A percentile compares a stretch with the other conserved stretches of the same genome.
phyloP scores from a whole-genome alignment of 805 yeast species.

The Millerago galiae region DNA sequence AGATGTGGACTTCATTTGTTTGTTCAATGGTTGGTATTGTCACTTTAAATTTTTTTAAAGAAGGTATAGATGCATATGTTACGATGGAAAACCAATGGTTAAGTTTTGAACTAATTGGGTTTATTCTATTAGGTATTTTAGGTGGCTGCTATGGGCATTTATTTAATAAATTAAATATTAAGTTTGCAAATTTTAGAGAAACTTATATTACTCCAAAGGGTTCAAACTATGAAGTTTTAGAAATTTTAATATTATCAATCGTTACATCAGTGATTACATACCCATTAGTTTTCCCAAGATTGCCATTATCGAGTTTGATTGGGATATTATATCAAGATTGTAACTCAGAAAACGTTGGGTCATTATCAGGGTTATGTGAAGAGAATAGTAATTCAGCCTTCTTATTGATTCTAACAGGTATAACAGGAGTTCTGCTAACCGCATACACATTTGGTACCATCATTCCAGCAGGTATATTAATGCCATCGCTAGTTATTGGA shows the following conservation, averaged over 20 bases:
- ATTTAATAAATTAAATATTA: constrained; percentile 43
- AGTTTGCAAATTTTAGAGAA: constrained; percentile 32
- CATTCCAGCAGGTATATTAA: constrained; percentile 62
- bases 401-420: constrained; percentile 15
- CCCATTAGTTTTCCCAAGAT: constrained; percentile 45
- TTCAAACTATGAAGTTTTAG: constrained; percentile 34
- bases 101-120: constrained; percentile 63
- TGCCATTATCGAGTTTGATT: constrained; percentile 51
- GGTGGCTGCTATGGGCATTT: constrained; percentile 65
- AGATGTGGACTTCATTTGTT: constrained; percentile 81
- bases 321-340: constrained; percentile 71
- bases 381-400: constrained; percentile 6
- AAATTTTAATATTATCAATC: constrained; percentile 41
- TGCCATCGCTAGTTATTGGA: constrained; percentile 60
- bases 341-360: constrained; percentile 18
- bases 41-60: constrained; percentile 43
- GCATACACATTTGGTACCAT: constrained; percentile 64
- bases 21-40: constrained; percentile 71
- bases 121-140: constrained; percentile 57
- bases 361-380: constrained; percentile 24
- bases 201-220: constrained; percentile 16
- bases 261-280: constrained; percentile 51
- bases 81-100: constrained; percentile 75
- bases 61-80: constrained; percentile 49
- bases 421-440: constrained; percentile 53